Conservation (phyloP, 345 rosid genomes). For the Kandelia obovata region DNA sequence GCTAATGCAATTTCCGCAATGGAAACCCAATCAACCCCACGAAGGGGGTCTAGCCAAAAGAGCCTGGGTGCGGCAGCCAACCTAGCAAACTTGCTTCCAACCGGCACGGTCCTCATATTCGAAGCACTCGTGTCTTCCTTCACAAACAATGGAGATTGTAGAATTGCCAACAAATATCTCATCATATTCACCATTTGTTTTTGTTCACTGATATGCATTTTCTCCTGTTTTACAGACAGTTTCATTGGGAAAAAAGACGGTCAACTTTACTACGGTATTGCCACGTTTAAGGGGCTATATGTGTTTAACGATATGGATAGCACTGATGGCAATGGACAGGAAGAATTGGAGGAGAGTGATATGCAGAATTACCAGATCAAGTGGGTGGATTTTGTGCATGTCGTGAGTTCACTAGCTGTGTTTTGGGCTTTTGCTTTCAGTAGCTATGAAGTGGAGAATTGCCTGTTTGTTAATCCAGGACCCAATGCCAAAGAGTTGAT, state of each 20-base stretch:
- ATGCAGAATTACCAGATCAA: slow-evolving; percentile 14
- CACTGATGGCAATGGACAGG: background rate
- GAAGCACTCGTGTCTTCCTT: slow-evolving; percentile 44
- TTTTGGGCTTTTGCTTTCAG: slow-evolving; percentile 47
- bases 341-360: background rate
- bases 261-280: slow-evolving; percentile 43
- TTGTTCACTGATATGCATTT: slow-evolving; percentile 34
- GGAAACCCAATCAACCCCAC: too few relatives aligned
- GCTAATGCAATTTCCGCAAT: too few relatives aligned
- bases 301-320: slow-evolving; percentile 27
- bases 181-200: slow-evolving; percentile 23
- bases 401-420: slow-evolving; percentile 37
- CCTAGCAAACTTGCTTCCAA: slow-evolving; percentile 53
- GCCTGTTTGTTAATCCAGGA: slow-evolving; percentile 31
- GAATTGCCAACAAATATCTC: slow-evolving; percentile 31
- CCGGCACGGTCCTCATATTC: slow-evolving; percentile 49
- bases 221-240: slow-evolving; percentile 57
- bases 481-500: slow-evolving; percentile 18
- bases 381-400: slow-evolving; percentile 44
- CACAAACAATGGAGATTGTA: slow-evolving; percentile 44
- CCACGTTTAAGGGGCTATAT: slow-evolving; percentile 31
- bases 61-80: slow-evolving; percentile 37
- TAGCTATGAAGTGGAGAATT: slow-evolving; percentile 35
- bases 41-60: too few relatives aligned
- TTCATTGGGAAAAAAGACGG: slow-evolving; percentile 29